Base-by-base conservation (phyloP, 1,284 basidiomycete genomes). In the Cystobasidium pallidum region DNA sequence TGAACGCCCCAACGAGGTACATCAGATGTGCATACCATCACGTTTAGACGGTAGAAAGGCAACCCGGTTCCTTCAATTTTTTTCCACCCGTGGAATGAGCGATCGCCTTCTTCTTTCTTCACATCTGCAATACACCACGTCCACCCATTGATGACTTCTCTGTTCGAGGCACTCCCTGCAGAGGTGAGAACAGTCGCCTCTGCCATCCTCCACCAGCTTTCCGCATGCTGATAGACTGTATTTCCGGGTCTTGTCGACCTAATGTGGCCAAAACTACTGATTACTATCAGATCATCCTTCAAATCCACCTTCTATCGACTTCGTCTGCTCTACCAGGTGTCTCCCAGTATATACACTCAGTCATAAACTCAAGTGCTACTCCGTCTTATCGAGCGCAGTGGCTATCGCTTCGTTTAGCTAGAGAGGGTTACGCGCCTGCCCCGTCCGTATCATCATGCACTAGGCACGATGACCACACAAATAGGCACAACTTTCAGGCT, bases 221-320 rank as follows among this genome's bases (percentile, higher is more conserved):
- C n/a, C n/a, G n/a, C n/a, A n/a, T n/a, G n/a, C n/a, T n/a, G n/a
- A n/a, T n/a, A n/a, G n/a, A n/a, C n/a, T n/a, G n/a, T n/a, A n/a
- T n/a, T n/a, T n/a, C n/a, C n/a, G n/a, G n/a, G n/a, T n/a, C n/a
- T n/a, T n/a, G n/a, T n/a, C n/a, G n/a, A n/a, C n/a, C n/a, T n/a
- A n/a, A n/a, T 2, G 30, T 57, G 54, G 28, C 54, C 30, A 17
- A 32, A 8, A 4, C 54, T n/a, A 17, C 3, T 4, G 1, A 19
- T 54, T 1, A 34, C 19, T 6, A 19, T 11, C 68, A 71, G 68
- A 51, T 71, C 59, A 43, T 71, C 30, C 59, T 59, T 15, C 51
- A 57, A 26, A 64, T 71, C 68, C 68, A 71, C 51, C 58, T 71
- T 55, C n/a, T 71, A 10, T 63, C 68, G 15, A 51, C 43, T 26